Percentiles rank a stretch among this genome's conserved stretches.
Evolutionary conservation across 2,329 filamentous ascomycete genomes (phyloP).

Genomic region (Botryotinia convoluta): DNA sequence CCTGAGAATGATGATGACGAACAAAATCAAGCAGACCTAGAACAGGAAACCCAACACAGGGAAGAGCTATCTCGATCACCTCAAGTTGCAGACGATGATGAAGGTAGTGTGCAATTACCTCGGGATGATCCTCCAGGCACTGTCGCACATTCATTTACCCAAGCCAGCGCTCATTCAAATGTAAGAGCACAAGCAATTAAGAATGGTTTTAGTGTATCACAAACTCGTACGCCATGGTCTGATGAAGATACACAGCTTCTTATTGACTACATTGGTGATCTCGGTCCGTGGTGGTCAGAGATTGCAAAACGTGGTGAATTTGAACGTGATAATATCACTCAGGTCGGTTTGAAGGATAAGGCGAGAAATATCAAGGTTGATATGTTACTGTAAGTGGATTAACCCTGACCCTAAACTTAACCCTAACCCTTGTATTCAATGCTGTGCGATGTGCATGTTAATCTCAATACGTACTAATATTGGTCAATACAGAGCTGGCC

Average conservation of each 20-base stretch:
- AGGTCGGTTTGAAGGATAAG: slow-evolving; percentile 55
- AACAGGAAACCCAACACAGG: neutral
- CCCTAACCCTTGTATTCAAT: neutral
- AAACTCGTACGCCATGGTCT: slow-evolving; percentile 39
- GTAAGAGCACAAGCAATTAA: neutral
- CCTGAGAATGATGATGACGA: neutral
- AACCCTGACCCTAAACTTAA: slow-evolving; percentile 4
- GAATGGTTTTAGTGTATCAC: neutral
- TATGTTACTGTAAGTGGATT: slow-evolving; percentile 43
- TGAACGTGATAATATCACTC: slow-evolving; percentile 36
- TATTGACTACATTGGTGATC: slow-evolving; percentile 46
- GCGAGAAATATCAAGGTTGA: slow-evolving; percentile 52
- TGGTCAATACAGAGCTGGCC: neutral
- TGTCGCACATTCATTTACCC: neutral
- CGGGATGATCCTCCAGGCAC: neutral
- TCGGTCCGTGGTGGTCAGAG: slow-evolving; percentile 46
- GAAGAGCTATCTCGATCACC: neutral
- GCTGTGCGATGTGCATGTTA: neutral
- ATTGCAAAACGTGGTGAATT: slow-evolving; percentile 44
- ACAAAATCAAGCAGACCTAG: neutral
- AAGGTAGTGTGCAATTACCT: neutral
- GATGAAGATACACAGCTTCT: slow-evolving; percentile 45
- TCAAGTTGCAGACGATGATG: neutral
- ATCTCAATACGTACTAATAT: neutral
- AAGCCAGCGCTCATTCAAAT: neutral